A percentile compares a stretch with the other conserved stretches of the same genome.
phyloP scores from a whole-genome alignment of 108 stramenopile species.

The Nannochloropsis gaditana region DNA sequence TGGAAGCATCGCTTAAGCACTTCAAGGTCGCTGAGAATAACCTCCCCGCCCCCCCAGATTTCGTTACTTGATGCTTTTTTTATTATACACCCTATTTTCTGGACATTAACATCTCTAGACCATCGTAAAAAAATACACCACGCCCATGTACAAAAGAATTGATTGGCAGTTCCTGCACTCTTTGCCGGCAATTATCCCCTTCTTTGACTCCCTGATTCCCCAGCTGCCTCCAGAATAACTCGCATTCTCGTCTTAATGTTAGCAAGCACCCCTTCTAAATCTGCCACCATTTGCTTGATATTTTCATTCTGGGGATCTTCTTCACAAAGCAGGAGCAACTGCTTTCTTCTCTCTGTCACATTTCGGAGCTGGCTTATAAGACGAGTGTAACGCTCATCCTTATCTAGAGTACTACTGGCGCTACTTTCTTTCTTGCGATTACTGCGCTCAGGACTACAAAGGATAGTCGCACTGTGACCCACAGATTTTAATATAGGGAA shows the following conservation, averaged over 20 bases:
- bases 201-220: background rate
- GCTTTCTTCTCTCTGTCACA: background rate
- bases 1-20: no score
- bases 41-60: no score
- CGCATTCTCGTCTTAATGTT: conserved; percentile 8
- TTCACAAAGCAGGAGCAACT: conserved; percentile 1
- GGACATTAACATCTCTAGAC: no score
- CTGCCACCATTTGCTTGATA: background rate
- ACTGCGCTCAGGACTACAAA: background rate
- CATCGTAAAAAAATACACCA: no score
- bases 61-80: no score
- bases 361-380: background rate
- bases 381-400: background rate
- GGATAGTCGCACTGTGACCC: no score
- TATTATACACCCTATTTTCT: no score
- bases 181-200: background rate
- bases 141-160: no score
- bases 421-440: background rate
- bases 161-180: no score
- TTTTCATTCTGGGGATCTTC: conserved; percentile 6
- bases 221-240: background rate
- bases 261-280: background rate
- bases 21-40: no score
- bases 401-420: background rate
- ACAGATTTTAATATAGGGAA: no score